Conservation (phyloP, 257 asterid genomes). For the Primulina eburnea region DNA sequence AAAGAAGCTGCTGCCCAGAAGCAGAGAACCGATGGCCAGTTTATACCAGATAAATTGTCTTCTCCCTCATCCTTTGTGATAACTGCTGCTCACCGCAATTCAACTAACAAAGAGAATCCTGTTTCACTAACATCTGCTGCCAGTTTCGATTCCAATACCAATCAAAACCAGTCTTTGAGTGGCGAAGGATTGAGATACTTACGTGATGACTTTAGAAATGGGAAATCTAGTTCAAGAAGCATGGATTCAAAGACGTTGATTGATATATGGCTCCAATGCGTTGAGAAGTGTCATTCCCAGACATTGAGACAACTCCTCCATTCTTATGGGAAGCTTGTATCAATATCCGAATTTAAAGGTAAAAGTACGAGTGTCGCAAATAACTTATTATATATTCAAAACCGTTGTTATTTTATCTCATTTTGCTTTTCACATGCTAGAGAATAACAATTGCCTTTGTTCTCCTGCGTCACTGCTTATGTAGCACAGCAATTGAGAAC, state of each 20-base stretch:
- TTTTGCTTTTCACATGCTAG: neutral
- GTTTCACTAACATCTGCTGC: constrained; percentile 23
- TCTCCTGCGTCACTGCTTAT: neutral
- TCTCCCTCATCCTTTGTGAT: constrained; percentile 44
- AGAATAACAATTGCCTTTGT: neutral
- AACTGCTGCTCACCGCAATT: constrained; percentile 33
- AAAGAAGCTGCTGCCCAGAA: constrained; percentile 46
- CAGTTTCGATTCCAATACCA: constrained; percentile 30
- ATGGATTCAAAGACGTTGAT: constrained; percentile 53
- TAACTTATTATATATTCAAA: neutral
- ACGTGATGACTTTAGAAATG: constrained; percentile 33
- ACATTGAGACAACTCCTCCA: constrained; percentile 83
- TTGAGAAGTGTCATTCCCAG: constrained; percentile 90
- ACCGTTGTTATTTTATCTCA: neutral
- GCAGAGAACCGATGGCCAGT: constrained; percentile 40
- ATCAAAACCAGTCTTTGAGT: constrained; percentile 22
- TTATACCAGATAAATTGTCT: constrained; percentile 36
- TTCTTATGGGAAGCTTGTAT: constrained; percentile 71
- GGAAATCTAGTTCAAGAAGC: constrained; percentile 41
- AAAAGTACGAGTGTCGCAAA: constrained; percentile 7
- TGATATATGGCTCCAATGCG: constrained; percentile 70
- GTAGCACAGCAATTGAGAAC: neutral
- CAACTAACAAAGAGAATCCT: constrained; percentile 42
- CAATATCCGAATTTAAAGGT: constrained; percentile 82
- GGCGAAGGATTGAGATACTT: constrained; percentile 26